These are phyloP conservation scores for Brassica balearica DNA, from an alignment of 441 rosid genomes.

Conservation along the genomic window DNA sequence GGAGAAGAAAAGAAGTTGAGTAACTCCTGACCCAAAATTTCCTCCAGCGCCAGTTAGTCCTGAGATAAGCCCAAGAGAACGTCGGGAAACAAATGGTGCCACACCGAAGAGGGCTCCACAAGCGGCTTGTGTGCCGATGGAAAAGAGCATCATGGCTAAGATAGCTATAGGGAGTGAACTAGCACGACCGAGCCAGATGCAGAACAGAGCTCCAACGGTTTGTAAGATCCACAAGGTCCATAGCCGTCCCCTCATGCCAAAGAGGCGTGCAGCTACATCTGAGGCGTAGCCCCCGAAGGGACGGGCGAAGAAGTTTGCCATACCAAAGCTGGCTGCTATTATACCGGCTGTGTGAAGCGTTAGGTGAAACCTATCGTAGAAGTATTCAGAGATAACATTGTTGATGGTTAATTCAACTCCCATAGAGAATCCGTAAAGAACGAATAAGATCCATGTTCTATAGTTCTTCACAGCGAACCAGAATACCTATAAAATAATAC, in stretches of 20 bases:
- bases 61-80: constrained; percentile 44
- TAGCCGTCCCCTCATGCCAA: constrained; percentile 60
- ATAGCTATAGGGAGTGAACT: constrained; percentile 49
- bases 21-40: constrained; percentile 50
- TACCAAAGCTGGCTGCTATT: constrained; percentile 61
- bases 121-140: constrained; percentile 59
- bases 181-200: constrained; percentile 58
- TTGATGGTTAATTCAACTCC: constrained; percentile 72
- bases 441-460: constrained; percentile 66
- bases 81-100: constrained; percentile 59
- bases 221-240: constrained; percentile 61
- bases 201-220: constrained; percentile 56
- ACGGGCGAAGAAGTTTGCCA: constrained; percentile 60
- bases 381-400: constrained; percentile 69
- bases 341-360: constrained; percentile 60
- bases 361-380: constrained; percentile 59
- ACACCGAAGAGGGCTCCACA: constrained; percentile 59
- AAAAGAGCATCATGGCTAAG: constrained; percentile 57
- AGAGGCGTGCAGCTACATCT: constrained; percentile 47
- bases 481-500: constrained; percentile 47
- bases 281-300: constrained; percentile 60
- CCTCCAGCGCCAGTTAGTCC: constrained; percentile 1
- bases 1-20: constrained; percentile 56
- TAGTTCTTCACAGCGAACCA: constrained; percentile 68
- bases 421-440: constrained; percentile 46